Base-by-base conservation (phyloP, 1,284 basidiomycete species). In the Veloporphyrellus conicus region DNA sequence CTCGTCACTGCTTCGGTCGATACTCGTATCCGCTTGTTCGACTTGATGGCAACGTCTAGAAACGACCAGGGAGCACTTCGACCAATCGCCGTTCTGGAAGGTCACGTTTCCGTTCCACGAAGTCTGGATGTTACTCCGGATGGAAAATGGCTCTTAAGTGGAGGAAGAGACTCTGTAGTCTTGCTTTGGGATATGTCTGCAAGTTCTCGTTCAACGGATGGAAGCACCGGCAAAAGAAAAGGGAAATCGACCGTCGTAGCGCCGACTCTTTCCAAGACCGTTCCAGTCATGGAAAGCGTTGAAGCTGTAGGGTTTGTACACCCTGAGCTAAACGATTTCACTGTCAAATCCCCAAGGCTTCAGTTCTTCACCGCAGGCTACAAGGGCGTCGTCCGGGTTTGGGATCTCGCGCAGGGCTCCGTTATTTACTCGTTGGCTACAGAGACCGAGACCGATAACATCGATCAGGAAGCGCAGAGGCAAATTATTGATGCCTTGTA, bases 1-100 rank as follows among this genome's bases (percentile, higher is more conserved):
- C 78, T 97, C 23, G 78, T 93, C 52, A 94, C 93, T 0, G 94
- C 87, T 8, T 92, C 87, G 18, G 87, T 90, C 33, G 93, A 97
- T 64, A 88, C 88, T 29, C 79, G 82, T 31, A 86, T 97, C 43
- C 81, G 94, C n/a, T 78, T 96, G 38, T 97, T 93, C 68, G 89
- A 96, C 66, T 71, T 97, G 42, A 79, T 79, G 11, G 80, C 83
- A 40, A 75, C 72, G 10, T 72, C 72, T 22, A 74, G 77, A 27
- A 74, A 79, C 18, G 73, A 75, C 7, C 76, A 75, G 18, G 77
- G 76, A 15, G 73, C 71, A 15, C 76, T 79, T 37, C 88, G 85
- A 57, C 85, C 92, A 3, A 77, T 83, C 54, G 82, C 81, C 14
- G 76, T 93, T 19, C 73, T 97, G 7, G 92, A 96, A 61, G 93